Conservation (phyloP, 2,329 filamentous ascomycete species). For the Pestalotiopsis sp. region DNA sequence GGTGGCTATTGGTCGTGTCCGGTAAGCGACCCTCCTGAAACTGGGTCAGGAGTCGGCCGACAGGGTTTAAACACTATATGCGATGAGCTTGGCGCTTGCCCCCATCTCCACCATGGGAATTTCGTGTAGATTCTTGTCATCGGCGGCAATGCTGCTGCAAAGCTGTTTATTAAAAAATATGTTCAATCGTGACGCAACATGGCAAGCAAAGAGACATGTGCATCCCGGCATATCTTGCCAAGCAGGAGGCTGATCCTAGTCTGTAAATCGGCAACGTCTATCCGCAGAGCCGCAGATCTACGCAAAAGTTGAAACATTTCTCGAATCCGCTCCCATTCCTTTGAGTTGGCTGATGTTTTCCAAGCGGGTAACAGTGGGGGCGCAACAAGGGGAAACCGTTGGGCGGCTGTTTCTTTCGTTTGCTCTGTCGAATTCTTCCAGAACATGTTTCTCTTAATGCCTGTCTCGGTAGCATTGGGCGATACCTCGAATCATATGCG, state of each 20-base stretch:
- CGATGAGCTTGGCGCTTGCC: conserved; percentile 6
- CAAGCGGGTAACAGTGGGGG: neutral
- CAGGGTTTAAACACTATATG: conserved; percentile 12
- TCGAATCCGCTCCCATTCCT: neutral
- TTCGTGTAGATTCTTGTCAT: neutral
- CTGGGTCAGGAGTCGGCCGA: neutral
- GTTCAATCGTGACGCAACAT: neutral
- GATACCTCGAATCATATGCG: neutral
- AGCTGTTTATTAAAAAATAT: neutral
- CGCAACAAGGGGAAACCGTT: neutral
- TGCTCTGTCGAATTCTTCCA: neutral
- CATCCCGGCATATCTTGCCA: too few species aligned
- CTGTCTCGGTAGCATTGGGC: neutral
- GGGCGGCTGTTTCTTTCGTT: neutral
- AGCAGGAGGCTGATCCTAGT: neutral
- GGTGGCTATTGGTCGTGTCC: neutral
- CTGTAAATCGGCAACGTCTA: neutral
- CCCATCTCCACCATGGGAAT: neutral
- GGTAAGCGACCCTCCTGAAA: conserved; percentile 10
- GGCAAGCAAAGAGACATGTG: neutral
- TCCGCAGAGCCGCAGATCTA: neutral
- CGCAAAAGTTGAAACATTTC: neutral
- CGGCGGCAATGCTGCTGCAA: neutral
- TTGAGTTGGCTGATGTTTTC: neutral
- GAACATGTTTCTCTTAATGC: neutral